A percentile compares a stretch with the other conserved stretches of the same genome.
phyloP scores from a whole-genome alignment of 108 stramenopile species.

The Skeletonema menzelii region DNA sequence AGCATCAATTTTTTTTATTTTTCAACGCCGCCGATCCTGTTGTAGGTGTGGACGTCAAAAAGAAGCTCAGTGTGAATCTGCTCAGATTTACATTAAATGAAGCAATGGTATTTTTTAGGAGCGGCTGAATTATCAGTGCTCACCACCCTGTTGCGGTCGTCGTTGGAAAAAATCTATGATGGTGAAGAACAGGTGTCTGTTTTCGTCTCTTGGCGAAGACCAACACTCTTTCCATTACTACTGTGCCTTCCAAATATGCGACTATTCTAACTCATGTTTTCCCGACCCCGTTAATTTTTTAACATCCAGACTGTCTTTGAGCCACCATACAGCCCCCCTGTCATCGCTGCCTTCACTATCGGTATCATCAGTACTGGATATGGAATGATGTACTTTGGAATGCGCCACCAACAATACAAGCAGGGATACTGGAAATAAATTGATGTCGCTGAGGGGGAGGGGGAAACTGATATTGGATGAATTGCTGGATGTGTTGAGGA shows the following conservation, averaged over 20 bases:
- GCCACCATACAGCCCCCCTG: constrained; percentile 38
- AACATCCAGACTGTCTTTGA: constrained; percentile 50
- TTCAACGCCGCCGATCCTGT: neutral
- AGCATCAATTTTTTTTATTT: constrained; percentile 7
- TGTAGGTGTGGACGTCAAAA: neutral
- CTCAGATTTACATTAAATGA: neutral
- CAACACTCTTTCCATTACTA: neutral
- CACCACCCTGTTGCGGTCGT: neutral
- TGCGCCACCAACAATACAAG: constrained; percentile 82
- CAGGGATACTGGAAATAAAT: constrained; percentile 86
- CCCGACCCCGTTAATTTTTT: neutral
- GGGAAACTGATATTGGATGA: neutral
- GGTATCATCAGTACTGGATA: constrained; percentile 52
- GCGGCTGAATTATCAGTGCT: neutral
- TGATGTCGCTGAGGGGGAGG: neutral
- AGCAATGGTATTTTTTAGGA: neutral
- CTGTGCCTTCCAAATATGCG: neutral
- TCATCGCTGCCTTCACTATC: constrained; percentile 25
- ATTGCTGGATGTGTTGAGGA: neutral
- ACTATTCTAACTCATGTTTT: constrained; percentile 4
- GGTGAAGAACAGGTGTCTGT: neutral
- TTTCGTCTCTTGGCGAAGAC: neutral
- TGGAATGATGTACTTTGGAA: constrained; percentile 73
- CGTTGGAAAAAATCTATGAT: neutral
- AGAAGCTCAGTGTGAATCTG: neutral